phyloP scores from a whole-genome alignment of 1,139 yeast genomes.

The Kodamaea alishanica region DNA sequence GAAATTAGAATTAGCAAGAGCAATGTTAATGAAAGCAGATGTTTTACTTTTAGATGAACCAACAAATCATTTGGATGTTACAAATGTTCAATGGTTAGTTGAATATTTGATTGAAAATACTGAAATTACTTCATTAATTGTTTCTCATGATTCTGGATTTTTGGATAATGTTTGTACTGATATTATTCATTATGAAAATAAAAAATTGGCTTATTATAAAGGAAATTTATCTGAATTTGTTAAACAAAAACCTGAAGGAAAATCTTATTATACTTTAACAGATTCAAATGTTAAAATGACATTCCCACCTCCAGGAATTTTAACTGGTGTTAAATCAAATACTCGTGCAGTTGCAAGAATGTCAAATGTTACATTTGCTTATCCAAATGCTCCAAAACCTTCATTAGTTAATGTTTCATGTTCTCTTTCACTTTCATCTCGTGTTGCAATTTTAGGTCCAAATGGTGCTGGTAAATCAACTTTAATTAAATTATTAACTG shows the following conservation, averaged over 20 bases:
- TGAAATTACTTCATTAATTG: conserved; percentile 89
- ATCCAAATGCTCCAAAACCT: conserved; percentile 87
- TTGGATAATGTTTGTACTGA: conserved; percentile 95
- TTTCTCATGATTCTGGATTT: conserved; percentile 97
- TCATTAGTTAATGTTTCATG: conserved; percentile 78
- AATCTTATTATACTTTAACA: conserved; percentile 91
- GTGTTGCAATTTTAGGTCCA: conserved; percentile 96
- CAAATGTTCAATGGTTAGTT: conserved; percentile 90
- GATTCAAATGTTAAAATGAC: conserved; percentile 94
- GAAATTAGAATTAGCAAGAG: conserved; percentile 97
- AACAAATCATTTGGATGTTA: conserved; percentile 95
- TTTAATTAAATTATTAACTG: conserved; percentile 86
- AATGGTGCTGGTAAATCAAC: conserved; percentile 99
- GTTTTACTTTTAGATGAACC: conserved; percentile 95
- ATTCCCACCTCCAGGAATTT: conserved; percentile 96
- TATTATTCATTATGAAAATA: conserved; percentile 93
- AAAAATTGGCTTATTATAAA: conserved; percentile 90
- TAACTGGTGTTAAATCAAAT: conserved; percentile 92
- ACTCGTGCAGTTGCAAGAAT: conserved; percentile 95
- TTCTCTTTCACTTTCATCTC: conserved; percentile 83
- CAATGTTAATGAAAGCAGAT: conserved; percentile 97
- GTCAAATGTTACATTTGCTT: conserved; percentile 78
- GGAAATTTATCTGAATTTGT: conserved; percentile 95
- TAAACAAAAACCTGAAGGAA: conserved; percentile 90
- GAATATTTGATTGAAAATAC: conserved; percentile 78